Percentiles rank a stretch among this genome's conserved stretches.
These are phyloP conservation scores for Linaria vulgaris DNA, from an alignment of 257 asterid species.

Conservation along the genomic window DNA sequence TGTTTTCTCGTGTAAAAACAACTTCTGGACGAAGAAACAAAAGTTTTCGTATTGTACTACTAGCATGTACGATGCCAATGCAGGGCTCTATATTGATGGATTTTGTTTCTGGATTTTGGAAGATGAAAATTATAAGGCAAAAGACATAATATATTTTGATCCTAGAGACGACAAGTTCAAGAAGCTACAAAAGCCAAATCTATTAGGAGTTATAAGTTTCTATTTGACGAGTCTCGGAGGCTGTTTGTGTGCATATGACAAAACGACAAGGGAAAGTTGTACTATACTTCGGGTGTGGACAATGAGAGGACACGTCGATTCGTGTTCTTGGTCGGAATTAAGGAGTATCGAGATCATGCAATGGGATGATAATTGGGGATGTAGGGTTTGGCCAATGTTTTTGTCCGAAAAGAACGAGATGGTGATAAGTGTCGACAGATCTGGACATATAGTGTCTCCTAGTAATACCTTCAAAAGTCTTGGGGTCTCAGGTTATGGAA, in stretches of 20 bases:
- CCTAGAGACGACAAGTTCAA: constrained; percentile 2
- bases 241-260: neutral
- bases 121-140: too few species aligned
- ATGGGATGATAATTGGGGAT: too few species aligned
- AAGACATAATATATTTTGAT: constrained; percentile 11
- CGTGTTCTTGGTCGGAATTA: neutral
- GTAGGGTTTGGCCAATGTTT: neutral
- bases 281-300: neutral
- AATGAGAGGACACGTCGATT: neutral
- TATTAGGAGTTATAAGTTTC: neutral
- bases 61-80: too few species aligned
- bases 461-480: too few species aligned
- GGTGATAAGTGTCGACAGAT: too few species aligned
- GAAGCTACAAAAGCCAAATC: neutral
- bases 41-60: too few species aligned
- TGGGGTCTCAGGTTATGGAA: too few species aligned
- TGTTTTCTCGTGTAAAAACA: too few species aligned
- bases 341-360: neutral
- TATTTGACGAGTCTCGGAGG: neutral
- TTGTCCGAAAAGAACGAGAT: constrained; percentile 1
- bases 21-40: too few species aligned
- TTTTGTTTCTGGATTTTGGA: neutral
- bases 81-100: neutral
- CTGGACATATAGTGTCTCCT: too few species aligned
- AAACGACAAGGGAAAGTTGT: too few species aligned